Base-by-base conservation (phyloP, 768 basidiomycete genomes). In the Hericium erinaceus region DNA sequence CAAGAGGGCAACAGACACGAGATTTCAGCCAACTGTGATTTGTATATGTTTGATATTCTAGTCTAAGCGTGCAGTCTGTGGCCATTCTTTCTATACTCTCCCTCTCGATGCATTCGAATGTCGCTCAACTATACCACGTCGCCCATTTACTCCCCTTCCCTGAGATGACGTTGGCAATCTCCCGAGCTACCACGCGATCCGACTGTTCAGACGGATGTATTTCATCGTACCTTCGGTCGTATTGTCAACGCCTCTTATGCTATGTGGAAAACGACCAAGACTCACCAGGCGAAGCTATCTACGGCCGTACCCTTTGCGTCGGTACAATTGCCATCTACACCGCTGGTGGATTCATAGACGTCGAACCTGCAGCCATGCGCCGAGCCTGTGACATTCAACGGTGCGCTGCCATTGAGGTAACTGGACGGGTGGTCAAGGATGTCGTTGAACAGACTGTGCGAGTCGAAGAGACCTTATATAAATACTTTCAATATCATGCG, bases 221-320 rank as follows among this genome's bases (percentile, higher is more conserved):
- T 59, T 83, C 83, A 60, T 85, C 81, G 58, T 68, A 79, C 79
- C 65, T 68, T 22, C 13, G 48, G 13, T 26, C 38, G 13, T 13
- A 26, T 2, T 15, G 20, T 54, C 12, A 26, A 39, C 13, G 28
- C 4, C 33, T 33, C 33, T 33, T 7, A 33, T 1, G 33, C 33
- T 8, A 8, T 33, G 33, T 33, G 8, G 1, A 33, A 33, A 8
- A 26, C 6, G 33, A 33, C 0, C 33, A 33, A 33, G 8, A 33
- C 79, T 54, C 61, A 82, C 83, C 83, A 85, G 46, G 84, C 65
- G 70, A 76, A 85, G 64, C 84, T 84, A 61, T 84, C 83, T 12
- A 69, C 64, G 15, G 71, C 82, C 0, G 74, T 67, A 0, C 79
- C 80, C 12, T 71, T 65, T 1, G 70, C 73, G 48, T 67, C 63